phyloP scores from a whole-genome alignment of 2,329 filamentous ascomycete species.

The Zalaria sp. region DNA sequence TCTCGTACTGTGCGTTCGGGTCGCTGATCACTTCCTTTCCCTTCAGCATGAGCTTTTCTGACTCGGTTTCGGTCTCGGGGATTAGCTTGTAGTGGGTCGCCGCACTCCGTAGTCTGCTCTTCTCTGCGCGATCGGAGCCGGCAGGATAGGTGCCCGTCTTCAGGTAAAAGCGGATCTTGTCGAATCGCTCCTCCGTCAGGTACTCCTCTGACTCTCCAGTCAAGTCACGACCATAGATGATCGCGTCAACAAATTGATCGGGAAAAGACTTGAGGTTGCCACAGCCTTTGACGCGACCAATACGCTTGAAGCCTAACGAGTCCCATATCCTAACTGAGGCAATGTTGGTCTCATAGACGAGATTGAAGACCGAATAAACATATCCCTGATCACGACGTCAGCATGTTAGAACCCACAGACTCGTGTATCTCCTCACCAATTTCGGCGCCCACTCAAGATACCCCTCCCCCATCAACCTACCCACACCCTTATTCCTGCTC shows the following conservation, averaged over 20 bases:
- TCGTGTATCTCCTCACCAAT: constrained; percentile 19
- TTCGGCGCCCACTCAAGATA: constrained; percentile 40
- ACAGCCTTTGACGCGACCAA: constrained; percentile 55
- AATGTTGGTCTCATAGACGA: constrained; percentile 88
- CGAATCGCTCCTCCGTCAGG: constrained; percentile 89
- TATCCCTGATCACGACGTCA: constrained; percentile 44
- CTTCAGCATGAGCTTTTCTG: constrained; percentile 85
- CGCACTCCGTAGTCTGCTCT: constrained; percentile 82
- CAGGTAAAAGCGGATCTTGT: constrained; percentile 96
- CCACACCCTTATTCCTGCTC: constrained; percentile 33
- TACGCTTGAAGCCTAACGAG: constrained; percentile 79
- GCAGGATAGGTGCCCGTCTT: constrained; percentile 88
- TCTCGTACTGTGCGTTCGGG: constrained; percentile 77
- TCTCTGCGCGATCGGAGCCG: constrained; percentile 87
- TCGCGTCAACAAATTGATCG: constrained; percentile 33
- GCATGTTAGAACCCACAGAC: background rate
- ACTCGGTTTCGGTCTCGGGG: constrained; percentile 30
- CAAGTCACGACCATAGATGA: constrained; percentile 47
- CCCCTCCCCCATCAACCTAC: constrained; percentile 36
- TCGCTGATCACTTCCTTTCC: constrained; percentile 95
- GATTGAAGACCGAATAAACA: constrained; percentile 84
- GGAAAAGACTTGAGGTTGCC: constrained; percentile 35
- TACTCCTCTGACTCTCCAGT: constrained; percentile 59
- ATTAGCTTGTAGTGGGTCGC: constrained; percentile 87
- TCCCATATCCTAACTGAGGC: constrained; percentile 88